Percentiles rank a stretch among this genome's conserved stretches.
Conservation (phyloP, 2,329 filamentous ascomycete species). For the Ceratocystis albifundus region DNA sequence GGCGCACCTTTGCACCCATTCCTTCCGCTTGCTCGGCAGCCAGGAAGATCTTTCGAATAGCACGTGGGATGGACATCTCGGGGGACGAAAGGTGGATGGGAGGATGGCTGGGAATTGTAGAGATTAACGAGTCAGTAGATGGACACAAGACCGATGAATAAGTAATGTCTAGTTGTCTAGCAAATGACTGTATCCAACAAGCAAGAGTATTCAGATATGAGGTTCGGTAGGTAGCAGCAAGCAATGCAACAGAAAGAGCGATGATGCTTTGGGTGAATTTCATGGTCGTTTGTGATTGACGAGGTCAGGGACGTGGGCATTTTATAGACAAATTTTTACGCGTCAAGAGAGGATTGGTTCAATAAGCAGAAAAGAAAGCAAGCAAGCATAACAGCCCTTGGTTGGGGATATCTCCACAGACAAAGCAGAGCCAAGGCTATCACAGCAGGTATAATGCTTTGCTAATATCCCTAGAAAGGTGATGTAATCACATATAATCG, state of each 20-base stretch:
- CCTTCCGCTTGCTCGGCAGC: constrained; percentile 81
- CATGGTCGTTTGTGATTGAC: constrained; percentile 5
- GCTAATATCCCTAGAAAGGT: background rate
- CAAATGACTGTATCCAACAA: constrained; percentile 8
- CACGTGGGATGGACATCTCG: constrained; percentile 54
- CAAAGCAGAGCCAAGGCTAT: background rate
- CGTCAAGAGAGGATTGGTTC: background rate
- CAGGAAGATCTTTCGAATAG: constrained; percentile 71
- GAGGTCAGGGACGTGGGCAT: background rate
- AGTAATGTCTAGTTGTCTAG: background rate
- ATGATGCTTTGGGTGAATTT: constrained; percentile 16
- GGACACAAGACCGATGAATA: background rate
- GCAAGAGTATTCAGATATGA: background rate
- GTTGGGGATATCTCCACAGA: too few relatives aligned
- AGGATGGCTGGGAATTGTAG: constrained; percentile 22
- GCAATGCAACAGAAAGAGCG: constrained; percentile 13
- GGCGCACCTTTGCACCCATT: constrained; percentile 72
- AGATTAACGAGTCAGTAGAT: background rate
- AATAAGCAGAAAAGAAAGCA: too few relatives aligned
- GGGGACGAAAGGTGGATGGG: constrained; percentile 32
- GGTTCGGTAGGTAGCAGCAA: constrained; percentile 9
- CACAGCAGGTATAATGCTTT: background rate
- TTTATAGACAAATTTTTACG: constrained; percentile 10
- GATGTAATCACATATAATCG: background rate
- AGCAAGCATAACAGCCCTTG: too few relatives aligned